Conservation (phyloP, 2,329 filamentous ascomycete species). For the Calonectria ilicicola region DNA sequence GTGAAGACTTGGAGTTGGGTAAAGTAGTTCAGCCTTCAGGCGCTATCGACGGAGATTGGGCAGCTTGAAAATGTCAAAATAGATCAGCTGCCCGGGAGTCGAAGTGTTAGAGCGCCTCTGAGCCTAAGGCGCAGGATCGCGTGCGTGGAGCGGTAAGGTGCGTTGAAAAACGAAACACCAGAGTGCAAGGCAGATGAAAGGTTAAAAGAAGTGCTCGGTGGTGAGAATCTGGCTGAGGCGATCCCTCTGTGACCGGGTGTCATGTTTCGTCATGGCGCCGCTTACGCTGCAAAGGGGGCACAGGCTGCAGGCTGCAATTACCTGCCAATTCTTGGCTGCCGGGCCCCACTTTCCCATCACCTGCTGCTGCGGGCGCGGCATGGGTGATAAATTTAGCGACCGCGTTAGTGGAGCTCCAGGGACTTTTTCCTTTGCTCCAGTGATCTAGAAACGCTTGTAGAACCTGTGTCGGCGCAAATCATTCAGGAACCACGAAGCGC, state of each 20-base stretch:
- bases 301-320: conserved; percentile 32
- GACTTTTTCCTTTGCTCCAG: not conserved
- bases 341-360: conserved; percentile 23
- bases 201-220: conserved; percentile 20
- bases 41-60: conserved; percentile 25
- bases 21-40: conserved; percentile 29
- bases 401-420: conserved; percentile 21
- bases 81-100: conserved; percentile 9
- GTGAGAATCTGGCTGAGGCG: conserved; percentile 18
- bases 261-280: conserved; percentile 45
- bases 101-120: not conserved
- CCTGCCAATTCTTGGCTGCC: conserved; percentile 31
- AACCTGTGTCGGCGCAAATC: conserved; percentile 1
- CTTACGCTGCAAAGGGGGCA: conserved; percentile 42
- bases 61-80: conserved; percentile 20
- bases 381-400: conserved; percentile 18
- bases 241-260: conserved; percentile 13
- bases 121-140: not conserved
- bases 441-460: conserved; percentile 8
- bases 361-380: conserved; percentile 5
- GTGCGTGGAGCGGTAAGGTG: not conserved
- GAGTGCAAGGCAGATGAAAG: conserved; percentile 5
- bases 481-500: not conserved
- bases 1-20: conserved; percentile 18
- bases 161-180: not conserved